Conservation (phyloP, 78 protist genomes). For the Mastigamoeba balamuthi region DNA sequence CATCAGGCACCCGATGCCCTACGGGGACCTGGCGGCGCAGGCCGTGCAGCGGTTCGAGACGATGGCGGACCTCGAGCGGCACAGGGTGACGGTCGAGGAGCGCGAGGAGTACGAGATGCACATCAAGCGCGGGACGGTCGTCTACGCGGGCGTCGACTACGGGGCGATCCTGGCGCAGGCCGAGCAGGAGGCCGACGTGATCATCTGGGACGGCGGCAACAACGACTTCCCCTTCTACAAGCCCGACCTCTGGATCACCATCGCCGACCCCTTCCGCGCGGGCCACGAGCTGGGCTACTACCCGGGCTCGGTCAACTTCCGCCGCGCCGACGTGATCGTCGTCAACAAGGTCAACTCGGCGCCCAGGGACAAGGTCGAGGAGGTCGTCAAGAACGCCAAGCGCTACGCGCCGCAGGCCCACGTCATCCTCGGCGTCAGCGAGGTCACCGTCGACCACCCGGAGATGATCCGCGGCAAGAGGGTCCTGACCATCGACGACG, state of each 20-base stretch:
- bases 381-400: neutral
- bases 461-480: conserved; percentile 2
- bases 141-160: conserved; percentile 29
- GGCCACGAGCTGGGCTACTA: conserved; percentile 13
- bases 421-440: neutral
- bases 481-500: conserved; percentile 16
- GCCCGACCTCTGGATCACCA: neutral
- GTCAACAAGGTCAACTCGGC: neutral
- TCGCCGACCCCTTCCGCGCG: conserved; percentile 26
- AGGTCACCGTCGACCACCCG: neutral
- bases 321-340: neutral
- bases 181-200: conserved; percentile 28
- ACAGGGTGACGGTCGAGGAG: conserved; percentile 8
- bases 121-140: neutral
- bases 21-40: conserved; percentile 18
- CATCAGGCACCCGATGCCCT: conserved; percentile 30
- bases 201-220: conserved; percentile 42
- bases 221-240: conserved; percentile 18
- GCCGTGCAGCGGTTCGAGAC: neutral
- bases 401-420: neutral
- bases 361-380: neutral
- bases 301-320: conserved; percentile 11
- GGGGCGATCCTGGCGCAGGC: conserved; percentile 2
- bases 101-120: conserved; percentile 25
- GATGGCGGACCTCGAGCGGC: neutral